Evolutionary conservation across 2,329 filamentous ascomycete genomes (phyloP).

Genomic region (Colletotrichum sp.): DNA sequence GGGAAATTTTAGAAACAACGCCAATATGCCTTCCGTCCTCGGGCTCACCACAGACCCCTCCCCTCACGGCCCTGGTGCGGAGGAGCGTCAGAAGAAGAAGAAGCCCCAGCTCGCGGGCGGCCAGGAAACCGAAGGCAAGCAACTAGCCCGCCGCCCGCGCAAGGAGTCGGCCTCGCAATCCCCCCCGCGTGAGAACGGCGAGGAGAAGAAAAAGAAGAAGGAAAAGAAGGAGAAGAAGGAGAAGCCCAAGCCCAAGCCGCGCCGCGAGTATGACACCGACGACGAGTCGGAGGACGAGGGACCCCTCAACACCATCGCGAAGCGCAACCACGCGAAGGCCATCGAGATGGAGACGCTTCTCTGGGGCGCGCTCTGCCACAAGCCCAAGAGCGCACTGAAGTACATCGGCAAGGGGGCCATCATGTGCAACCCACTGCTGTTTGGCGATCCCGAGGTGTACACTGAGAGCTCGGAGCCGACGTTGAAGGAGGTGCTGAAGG

Average conservation of each 20-base stretch:
- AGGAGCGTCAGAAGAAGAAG: conserved; percentile 18
- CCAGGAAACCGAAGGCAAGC: conserved; percentile 7
- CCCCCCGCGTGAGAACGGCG: not conserved
- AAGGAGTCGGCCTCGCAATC: conserved; percentile 13
- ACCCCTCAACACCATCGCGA: conserved; percentile 36
- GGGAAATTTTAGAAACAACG: not conserved
- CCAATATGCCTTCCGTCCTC: conserved; percentile 34
- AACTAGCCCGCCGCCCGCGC: conserved; percentile 14
- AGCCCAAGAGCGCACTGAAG: conserved; percentile 36
- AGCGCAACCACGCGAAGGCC: conserved; percentile 41
- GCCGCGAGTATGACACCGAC: conserved; percentile 4
- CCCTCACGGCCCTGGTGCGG: conserved; percentile 19
- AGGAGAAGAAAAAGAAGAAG: conserved; percentile 12
- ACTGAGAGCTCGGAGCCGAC: conserved; percentile 30
- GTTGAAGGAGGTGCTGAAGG: conserved; percentile 33
- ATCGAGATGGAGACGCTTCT: conserved; percentile 42
- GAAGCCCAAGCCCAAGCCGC: not conserved
- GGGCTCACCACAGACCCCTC: conserved; percentile 35
- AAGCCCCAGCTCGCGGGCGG: not conserved
- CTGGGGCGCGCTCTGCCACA: conserved; percentile 42
- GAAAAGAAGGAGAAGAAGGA: not conserved
- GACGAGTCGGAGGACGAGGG: conserved; percentile 18
- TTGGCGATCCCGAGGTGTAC: conserved; percentile 27
- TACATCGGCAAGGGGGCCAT: conserved; percentile 43
- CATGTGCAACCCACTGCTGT: conserved; percentile 40